Conservation (phyloP, 495 filamentous ascomycete species). For the Tuber borchii region DNA sequence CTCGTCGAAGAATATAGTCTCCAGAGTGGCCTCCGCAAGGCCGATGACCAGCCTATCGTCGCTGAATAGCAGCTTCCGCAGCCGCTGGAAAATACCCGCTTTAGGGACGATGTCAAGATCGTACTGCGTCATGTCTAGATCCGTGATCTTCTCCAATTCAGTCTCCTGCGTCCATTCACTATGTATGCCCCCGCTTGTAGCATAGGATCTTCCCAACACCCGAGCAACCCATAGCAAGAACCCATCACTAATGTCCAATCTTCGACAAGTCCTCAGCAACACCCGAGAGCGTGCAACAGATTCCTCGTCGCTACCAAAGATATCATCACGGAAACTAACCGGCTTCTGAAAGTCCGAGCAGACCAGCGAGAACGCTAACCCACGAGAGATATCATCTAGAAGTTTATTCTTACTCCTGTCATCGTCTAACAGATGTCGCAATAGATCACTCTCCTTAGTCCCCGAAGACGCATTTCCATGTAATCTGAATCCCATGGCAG, state of each 20-base stretch:
- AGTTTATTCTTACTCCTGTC: conserved; percentile 55
- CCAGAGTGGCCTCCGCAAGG: conserved; percentile 69
- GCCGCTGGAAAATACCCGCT: conserved; percentile 53
- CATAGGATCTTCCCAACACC: conserved; percentile 77
- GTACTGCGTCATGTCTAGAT: conserved; percentile 43
- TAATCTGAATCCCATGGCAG: conserved; percentile 54
- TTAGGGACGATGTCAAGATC: conserved; percentile 51
- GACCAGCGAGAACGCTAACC: conserved; percentile 66
- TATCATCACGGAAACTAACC: conserved; percentile 52
- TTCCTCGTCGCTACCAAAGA: conserved; percentile 56
- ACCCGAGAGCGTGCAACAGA: conserved; percentile 56
- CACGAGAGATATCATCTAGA: conserved; percentile 59
- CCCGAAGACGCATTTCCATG: conserved; percentile 56
- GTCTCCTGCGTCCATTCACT: conserved; percentile 55
- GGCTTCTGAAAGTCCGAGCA: conserved; percentile 63
- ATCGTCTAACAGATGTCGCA: conserved; percentile 69
- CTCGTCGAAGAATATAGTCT: conserved; percentile 53
- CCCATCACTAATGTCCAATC: conserved; percentile 53
- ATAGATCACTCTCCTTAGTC: conserved; percentile 63
- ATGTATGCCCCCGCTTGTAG: conserved; percentile 61
- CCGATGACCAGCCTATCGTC: conserved; percentile 60
- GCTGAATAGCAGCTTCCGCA: conserved; percentile 62
- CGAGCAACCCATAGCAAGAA: conserved; percentile 80
- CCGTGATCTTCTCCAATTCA: conserved; percentile 49
- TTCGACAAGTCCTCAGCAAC: conserved; percentile 67